Conservation (phyloP, 441 rosid genomes). For the Croton setiger region DNA sequence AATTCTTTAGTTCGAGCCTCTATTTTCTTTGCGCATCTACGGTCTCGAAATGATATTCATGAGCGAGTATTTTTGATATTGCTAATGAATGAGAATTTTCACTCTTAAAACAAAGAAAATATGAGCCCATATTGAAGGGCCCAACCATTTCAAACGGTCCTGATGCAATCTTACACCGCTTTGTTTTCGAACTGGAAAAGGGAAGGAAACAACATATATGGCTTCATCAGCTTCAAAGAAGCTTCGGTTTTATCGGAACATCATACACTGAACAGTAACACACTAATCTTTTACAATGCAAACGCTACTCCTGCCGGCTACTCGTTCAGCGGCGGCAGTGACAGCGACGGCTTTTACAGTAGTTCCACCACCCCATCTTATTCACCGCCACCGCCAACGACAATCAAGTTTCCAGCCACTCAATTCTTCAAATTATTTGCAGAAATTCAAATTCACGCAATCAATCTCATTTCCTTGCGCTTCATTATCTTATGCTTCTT, state of each 20-base stretch:
- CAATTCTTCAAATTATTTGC: slow-evolving; percentile 19
- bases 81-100: no score
- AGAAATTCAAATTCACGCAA: slow-evolving; percentile 20
- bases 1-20: no score
- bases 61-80: no score
- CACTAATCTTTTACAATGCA: slow-evolving; percentile 39
- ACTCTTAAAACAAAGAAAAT: no score
- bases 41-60: no score
- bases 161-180: no score
- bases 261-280: neutral
- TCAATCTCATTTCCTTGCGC: slow-evolving; percentile 19
- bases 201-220: no score
- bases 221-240: neutral
- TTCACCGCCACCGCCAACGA: slow-evolving; percentile 8
- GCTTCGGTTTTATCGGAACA: neutral
- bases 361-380: slow-evolving; percentile 21
- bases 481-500: slow-evolving; percentile 22
- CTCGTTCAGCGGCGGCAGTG: slow-evolving; percentile 32
- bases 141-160: no score
- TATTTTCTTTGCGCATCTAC: no score
- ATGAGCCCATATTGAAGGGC: no score
- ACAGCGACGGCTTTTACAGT: slow-evolving; percentile 14
- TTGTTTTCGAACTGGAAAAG: no score
- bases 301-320: slow-evolving; percentile 58
- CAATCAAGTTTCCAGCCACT: neutral